Evolutionary conservation across 495 filamentous ascomycete species (phyloP).

Genomic region (Neurospora hispaniola): DNA sequence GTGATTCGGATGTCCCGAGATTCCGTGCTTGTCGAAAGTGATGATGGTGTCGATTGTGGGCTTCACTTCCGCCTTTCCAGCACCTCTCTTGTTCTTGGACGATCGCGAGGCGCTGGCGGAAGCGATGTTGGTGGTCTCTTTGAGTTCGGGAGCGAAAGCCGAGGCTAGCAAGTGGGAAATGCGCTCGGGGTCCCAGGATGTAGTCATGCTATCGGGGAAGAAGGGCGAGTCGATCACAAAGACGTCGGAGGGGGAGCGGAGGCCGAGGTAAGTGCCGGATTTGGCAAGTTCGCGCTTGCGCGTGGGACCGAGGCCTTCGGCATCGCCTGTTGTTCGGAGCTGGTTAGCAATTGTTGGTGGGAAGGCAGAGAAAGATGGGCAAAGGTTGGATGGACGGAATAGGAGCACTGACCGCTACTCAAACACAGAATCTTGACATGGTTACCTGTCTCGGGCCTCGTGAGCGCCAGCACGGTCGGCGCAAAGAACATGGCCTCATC

Average conservation of each 20-base stretch:
- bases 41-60: conserved; percentile 71
- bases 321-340: conserved; percentile 45
- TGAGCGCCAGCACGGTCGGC: conserved; percentile 72
- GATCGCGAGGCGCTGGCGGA: not conserved
- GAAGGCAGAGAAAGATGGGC: too few species aligned
- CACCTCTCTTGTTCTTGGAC: not conserved
- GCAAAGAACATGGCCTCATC: conserved; percentile 99
- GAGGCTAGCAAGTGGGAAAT: conserved; percentile 57
- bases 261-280: conserved; percentile 62
- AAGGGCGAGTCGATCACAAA: conserved; percentile 69
- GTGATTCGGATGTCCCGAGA: conserved; percentile 87
- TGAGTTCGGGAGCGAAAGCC: conserved; percentile 55
- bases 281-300: conserved; percentile 74
- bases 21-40: conserved; percentile 73
- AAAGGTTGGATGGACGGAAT: too few species aligned
- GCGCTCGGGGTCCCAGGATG: conserved; percentile 56
- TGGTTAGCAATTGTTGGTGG: not conserved
- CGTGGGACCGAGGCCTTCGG: conserved; percentile 73
- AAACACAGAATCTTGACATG: conserved; percentile 89
- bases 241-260: conserved; percentile 63
- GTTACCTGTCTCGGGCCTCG: conserved; percentile 63
- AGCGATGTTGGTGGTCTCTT: conserved; percentile 15
- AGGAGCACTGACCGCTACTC: conserved; percentile 46
- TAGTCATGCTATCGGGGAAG: conserved; percentile 81
- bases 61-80: conserved; percentile 7